Evolutionary conservation across 176 grass and related monocot genomes (phyloP).

Genomic region (Bothriochloa decipiens): DNA sequence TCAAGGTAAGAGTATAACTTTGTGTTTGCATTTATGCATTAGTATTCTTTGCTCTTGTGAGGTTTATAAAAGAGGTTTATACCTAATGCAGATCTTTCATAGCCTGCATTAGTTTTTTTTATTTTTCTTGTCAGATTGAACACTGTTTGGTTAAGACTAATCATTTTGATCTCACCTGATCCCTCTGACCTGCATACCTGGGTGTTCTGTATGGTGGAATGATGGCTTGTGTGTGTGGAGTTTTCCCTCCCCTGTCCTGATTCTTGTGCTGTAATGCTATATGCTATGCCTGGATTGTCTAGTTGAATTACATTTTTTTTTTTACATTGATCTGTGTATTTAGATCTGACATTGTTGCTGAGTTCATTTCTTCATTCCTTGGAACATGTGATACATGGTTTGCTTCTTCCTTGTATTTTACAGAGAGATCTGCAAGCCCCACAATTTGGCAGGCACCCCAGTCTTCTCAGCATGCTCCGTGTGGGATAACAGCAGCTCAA

Average conservation of each 20-base stretch:
- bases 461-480: constrained; percentile 34
- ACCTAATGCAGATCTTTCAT: constrained; percentile 15
- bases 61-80: not conserved
- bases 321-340: not conserved
- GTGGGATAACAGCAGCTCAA: constrained; percentile 21
- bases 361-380: constrained; percentile 24
- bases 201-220: constrained; percentile 22
- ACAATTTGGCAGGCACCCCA: constrained; percentile 31
- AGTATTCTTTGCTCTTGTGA: not conserved
- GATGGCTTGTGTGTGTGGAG: not conserved
- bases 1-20: constrained; percentile 37
- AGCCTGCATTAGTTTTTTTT: not conserved
- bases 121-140: constrained; percentile 1
- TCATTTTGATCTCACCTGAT: constrained; percentile 21
- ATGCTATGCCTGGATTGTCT: not conserved
- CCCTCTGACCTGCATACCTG: not conserved
- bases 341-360: constrained; percentile 6
- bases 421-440: constrained; percentile 41
- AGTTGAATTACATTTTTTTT: not conserved
- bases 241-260: not conserved
- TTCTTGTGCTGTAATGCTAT: not conserved
- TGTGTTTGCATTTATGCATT: constrained; percentile 16
- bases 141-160: not conserved
- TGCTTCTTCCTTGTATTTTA: constrained; percentile 2
- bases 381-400: constrained; percentile 27